Base-by-base conservation (phyloP, 1,284 basidiomycete genomes). In the Moesziomyces parantarcticus region DNA sequence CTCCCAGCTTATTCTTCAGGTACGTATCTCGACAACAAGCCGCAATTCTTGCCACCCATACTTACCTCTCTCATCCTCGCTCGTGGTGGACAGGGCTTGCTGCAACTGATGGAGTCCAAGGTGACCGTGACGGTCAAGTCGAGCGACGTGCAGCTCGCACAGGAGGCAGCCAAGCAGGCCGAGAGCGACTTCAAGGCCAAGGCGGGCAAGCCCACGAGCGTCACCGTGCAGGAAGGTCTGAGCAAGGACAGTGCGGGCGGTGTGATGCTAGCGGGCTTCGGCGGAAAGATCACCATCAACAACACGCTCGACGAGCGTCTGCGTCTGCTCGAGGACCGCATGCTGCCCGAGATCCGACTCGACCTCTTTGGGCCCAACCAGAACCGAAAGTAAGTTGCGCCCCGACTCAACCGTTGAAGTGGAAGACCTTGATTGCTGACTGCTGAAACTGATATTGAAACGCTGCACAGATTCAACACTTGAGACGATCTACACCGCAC, bases 1-100 rank as follows among this genome's bases (percentile, higher is more conserved):
- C 21, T 47, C 52, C 26, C 50, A 79, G 57, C 87, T 92, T 59
- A 90, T 97, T 75, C 86, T 93, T 7, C 93, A 97, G 86, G 93
- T 88, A 57, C 43, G 86, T 79, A 36, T 14, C 34, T 36, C 34
- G 10, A 23, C 47, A 18, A 22, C 16, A 29, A 16, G 14, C 8
- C 23, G 26, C 18, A 40, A 11, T 1, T 39, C 42, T 14, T 39
- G 4, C 14, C 25, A 16, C 2, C n/a, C 29, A 26, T 41, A 10
- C 51, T 16, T n/a, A 26, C 10, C 50, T 34, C 14, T 22, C 32
- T 49, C 18, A 23, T n/a, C n/a, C n/a, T n/a, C n/a, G 20, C 11
- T 13, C n/a, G 10, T 26, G 1, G 20, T 25, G 2, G 5, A 43
- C 54, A 76, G 66, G 79, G 82, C n/a, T 69, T 83, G 29, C 64